Evolutionary conservation across 192 early-diverging fungal genomes (phyloP).

Genomic region (Phlyctochytrium arcticum): DNA sequence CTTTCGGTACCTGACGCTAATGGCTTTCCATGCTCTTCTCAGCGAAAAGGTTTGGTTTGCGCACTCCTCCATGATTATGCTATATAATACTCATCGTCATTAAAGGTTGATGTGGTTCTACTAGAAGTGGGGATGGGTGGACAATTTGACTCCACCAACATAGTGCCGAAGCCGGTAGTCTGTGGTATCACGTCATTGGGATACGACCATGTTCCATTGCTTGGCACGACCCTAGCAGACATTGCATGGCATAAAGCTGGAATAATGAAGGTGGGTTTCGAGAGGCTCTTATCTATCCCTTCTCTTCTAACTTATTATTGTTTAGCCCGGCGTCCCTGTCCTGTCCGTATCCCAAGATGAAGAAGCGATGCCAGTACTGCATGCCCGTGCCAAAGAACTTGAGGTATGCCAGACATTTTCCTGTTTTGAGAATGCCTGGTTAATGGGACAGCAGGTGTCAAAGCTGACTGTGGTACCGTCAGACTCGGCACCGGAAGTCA

Average conservation of each 20-base stretch:
- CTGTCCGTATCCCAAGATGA: slow-evolving; percentile 67
- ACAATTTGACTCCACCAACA: slow-evolving; percentile 81
- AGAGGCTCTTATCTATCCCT: not conserved
- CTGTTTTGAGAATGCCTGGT: too few species aligned
- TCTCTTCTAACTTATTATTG: not conserved
- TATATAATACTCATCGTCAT: not conserved
- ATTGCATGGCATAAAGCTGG: slow-evolving; percentile 81
- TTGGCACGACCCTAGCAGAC: slow-evolving; percentile 66
- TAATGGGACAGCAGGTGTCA: too few species aligned
- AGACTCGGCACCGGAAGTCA: too few species aligned
- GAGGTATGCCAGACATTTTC: slow-evolving; percentile 46
- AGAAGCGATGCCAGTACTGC: slow-evolving; percentile 64
- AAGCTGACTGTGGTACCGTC: too few species aligned
- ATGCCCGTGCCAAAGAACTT: slow-evolving; percentile 63
- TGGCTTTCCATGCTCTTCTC: slow-evolving; percentile 87
- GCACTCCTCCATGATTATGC: not conserved
- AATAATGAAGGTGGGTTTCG: slow-evolving; percentile 57
- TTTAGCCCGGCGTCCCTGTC: slow-evolving; percentile 58
- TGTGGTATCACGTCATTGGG: slow-evolving; percentile 72
- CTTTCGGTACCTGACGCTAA: slow-evolving; percentile 85
- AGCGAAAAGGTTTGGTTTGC: slow-evolving; percentile 51
- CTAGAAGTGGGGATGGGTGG: slow-evolving; percentile 86
- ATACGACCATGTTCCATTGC: slow-evolving; percentile 65
- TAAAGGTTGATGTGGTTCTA: slow-evolving; percentile 63
- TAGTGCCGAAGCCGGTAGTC: slow-evolving; percentile 53